phyloP scores from a whole-genome alignment of 768 basidiomycete species.

The Pulveroboletus sp. region DNA sequence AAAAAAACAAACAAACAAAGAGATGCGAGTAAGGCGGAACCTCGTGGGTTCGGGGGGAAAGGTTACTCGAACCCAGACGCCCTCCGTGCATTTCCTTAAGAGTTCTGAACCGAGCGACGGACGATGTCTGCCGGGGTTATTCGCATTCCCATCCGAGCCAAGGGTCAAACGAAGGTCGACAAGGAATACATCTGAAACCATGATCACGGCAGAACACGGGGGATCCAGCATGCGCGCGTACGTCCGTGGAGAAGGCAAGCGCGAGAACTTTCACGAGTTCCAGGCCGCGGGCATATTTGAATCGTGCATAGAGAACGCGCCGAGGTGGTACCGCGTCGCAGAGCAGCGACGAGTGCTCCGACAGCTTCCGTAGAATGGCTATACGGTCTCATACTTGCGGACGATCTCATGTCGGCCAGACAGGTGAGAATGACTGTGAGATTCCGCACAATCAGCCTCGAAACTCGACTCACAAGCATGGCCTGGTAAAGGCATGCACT shows the following conservation, averaged over 20 bases:
- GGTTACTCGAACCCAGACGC: background rate
- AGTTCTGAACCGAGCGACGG: background rate
- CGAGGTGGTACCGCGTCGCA: background rate
- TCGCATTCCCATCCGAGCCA: background rate
- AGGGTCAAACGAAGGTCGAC: no score
- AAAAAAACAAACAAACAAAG: background rate
- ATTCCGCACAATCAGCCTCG: background rate
- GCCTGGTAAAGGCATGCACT: background rate
- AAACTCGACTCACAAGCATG: no score
- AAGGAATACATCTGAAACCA: background rate
- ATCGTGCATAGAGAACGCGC: background rate
- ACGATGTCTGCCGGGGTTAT: background rate
- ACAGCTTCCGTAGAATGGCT: background rate
- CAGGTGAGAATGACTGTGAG: background rate
- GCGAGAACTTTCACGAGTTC: background rate
- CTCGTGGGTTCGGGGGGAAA: background rate
- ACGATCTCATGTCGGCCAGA: no score
- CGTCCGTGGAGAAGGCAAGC: background rate
- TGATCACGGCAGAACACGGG: constrained; percentile 9
- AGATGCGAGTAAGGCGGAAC: background rate
- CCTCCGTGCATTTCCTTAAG: background rate
- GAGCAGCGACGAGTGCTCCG: background rate
- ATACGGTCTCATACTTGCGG: no score
- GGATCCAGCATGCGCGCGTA: constrained; percentile 4
- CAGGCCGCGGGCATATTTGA: background rate